Base-by-base conservation (phyloP, 31 red algal genomes). In the Asparagopsis taxiformis region DNA sequence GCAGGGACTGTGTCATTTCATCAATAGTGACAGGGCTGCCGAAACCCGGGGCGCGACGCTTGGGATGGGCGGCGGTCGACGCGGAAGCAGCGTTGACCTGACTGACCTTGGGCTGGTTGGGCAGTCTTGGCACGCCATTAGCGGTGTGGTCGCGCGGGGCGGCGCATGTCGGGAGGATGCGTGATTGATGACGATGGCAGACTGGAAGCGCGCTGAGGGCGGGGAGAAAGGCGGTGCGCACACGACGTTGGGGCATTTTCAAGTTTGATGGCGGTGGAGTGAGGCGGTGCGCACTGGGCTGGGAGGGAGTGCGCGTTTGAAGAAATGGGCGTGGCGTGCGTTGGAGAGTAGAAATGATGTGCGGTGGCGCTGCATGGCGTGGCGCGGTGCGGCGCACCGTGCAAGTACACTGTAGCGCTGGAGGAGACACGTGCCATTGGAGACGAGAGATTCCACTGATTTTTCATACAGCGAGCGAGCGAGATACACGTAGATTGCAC, bases 1-100 rank as follows among this genome's bases (percentile, higher is more conserved):
- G 62, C 31, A 98, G 65, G 37, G 82, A 77, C 38, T 87, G 65
- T 39, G 79, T 84, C 80, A 98, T 85, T 55, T 98, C 94, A 32
- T 98, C 94, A 1, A 90, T 72, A 3, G 94, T 88, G 20, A 98
- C 77, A 9, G 58, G 30, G 28, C 83, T 75, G 48, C 94, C 94
- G 70, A 98, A 98, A 24, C 94, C 94, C n/a, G 51, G 17, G 32
- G 35, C 35, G 43, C 30, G 2, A 26, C 8, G 34, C 5, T 28
- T 17, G 61, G 61, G 61, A 6, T 46, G 41, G 41, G 41, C 41
- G 41, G 13, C 13, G 41, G 13, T 6, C 41, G 41, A 13, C n/a
- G n/a, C n/a, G 55, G 8, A 19, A 8, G 61, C 51, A 31, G 31
- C 46, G 62, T 26, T 21, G 61, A 65, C 28, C 61, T 65, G 28